Evolutionary conservation across 805 yeast genomes (phyloP), one percentile per base, ranked within the genome.

Genomic region (Zygosaccharomyces bailii): DNA sequence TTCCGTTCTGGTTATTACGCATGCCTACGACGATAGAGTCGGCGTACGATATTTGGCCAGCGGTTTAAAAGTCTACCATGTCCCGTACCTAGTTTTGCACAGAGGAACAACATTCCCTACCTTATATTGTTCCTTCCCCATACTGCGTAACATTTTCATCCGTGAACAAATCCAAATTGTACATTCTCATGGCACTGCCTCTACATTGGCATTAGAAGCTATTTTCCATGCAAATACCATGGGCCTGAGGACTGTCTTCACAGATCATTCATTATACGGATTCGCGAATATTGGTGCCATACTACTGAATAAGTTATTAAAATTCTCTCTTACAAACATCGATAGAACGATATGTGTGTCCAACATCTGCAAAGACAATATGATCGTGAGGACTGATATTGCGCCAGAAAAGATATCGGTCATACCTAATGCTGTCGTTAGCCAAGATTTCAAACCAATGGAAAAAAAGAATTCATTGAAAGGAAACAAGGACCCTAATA

Each of bases 301-400:
- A 24, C 66, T 89, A 52, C 95, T 95, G 13, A 93, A 93, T 65
- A 93, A 93, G 64, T 65, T 86, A 4, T 68, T 93, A 50, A 85
- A 85, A 55, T 93, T 89, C 67, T 80, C 96, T 0, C 65, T 88
- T 45, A 83, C 85, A 31, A 95, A 88, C 56, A 80, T 89, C 4
- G 96, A 95, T 46, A 91, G 91, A 61, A 88, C 86, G 36, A 91
- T 93, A n/a, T 87, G 97, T 65, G 99, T 93, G 1, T 86, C 96
- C 2, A 93, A 93, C 60, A 91, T 97, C 0, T 88, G 98, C 63
- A 90, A 93, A 59, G 99, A 93, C 54, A 93, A 93, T 61, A 89
- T 96, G 6, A 96, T 90, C 4, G 71, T 93, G 9, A 70, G 99
- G 41, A 95, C 96, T 0, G 78, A 84, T 1, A 66, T 90, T 32